Evolutionary conservation across 345 rosid genomes (phyloP).

Genomic region (Citrus inodora): DNA sequence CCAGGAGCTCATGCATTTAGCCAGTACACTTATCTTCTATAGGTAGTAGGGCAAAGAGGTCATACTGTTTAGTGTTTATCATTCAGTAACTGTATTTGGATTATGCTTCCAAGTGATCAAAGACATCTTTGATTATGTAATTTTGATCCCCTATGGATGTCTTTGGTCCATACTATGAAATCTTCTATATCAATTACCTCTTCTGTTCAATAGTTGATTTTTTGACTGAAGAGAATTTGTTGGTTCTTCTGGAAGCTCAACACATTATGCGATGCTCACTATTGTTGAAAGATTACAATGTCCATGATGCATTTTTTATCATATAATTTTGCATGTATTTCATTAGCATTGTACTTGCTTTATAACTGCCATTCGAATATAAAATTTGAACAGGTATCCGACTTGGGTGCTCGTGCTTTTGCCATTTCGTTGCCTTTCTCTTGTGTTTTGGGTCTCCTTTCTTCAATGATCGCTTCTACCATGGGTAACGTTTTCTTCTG

Average conservation of each 20-base stretch:
- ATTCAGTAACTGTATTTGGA: background rate
- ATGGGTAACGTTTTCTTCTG: constrained; percentile 35
- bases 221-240: background rate
- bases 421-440: constrained; percentile 47
- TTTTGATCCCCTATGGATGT: background rate
- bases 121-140: background rate
- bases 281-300: background rate
- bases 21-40: background rate
- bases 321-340: background rate
- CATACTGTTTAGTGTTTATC: background rate
- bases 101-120: background rate
- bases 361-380: constrained; percentile 1
- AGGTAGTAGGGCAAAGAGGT: background rate
- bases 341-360: background rate
- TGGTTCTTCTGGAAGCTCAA: background rate
- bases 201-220: background rate
- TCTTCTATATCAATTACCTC: background rate
- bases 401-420: constrained; percentile 46
- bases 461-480: constrained; percentile 49
- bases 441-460: constrained; percentile 48
- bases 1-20: background rate
- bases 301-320: background rate
- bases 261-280: background rate
- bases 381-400: constrained; percentile 32
- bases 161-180: background rate